A percentile compares a stretch with the other conserved stretches of the same genome.
Conservation (phyloP, 768 basidiomycete species). For the Lyophyllum semitale region DNA sequence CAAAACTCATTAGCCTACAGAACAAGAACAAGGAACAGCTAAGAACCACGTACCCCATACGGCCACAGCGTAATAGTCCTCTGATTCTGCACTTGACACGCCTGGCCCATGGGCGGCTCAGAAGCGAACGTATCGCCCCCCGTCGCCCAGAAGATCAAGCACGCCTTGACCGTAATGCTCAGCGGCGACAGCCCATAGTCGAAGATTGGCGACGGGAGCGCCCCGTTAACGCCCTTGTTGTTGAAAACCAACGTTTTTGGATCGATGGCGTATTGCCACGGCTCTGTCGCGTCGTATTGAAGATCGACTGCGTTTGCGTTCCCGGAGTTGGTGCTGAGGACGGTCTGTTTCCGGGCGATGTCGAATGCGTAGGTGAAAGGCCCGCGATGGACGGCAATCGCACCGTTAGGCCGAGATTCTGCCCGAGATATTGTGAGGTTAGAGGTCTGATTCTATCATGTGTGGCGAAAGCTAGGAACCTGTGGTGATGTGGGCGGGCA, state of each 20-base stretch:
- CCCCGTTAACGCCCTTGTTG: slow-evolving; percentile 22
- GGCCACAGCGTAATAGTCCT: neutral
- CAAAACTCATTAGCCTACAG: neutral
- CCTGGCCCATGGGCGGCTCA: neutral
- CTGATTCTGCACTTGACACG: neutral
- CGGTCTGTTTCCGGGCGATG: slow-evolving; percentile 26
- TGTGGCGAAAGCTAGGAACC: slow-evolving; percentile 23
- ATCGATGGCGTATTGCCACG: slow-evolving; percentile 48
- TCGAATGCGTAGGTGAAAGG: slow-evolving; percentile 46
- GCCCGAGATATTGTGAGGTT: neutral
- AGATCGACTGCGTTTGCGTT: slow-evolving; percentile 39
- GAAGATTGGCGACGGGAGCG: slow-evolving; percentile 35
- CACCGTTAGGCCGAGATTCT: slow-evolving; percentile 42
- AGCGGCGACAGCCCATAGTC: slow-evolving; percentile 40
- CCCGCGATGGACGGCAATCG: slow-evolving; percentile 44
- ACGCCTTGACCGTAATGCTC: slow-evolving; percentile 38
- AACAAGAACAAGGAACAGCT: neutral
- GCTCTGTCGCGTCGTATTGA: slow-evolving; percentile 36
- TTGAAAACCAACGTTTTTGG: slow-evolving; percentile 31
- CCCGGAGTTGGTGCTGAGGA: slow-evolving; percentile 34
- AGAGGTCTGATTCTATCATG: neutral
- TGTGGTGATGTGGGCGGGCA: slow-evolving; percentile 40
- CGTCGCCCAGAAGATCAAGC: slow-evolving; percentile 36
- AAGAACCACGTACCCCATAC: neutral
- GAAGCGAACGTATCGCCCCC: slow-evolving; percentile 31